phyloP scores from a whole-genome alignment of 441 rosid genomes.

The Bocquillonia castaneifolia region DNA sequence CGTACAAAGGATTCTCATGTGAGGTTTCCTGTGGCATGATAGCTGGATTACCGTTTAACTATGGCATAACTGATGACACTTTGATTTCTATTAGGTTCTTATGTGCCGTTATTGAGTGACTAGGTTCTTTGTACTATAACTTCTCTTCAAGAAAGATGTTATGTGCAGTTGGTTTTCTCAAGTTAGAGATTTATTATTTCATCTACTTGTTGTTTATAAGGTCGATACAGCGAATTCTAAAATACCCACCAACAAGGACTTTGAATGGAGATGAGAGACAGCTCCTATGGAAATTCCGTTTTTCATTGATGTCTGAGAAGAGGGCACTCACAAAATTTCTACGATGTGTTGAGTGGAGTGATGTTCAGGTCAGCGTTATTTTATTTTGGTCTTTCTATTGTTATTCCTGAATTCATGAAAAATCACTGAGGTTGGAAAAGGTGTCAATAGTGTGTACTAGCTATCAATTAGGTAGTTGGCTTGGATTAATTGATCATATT shows the following conservation, averaged over 20 bases:
- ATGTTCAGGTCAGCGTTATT: slow-evolving; percentile 62
- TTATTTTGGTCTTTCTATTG: background rate
- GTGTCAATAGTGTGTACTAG: background rate
- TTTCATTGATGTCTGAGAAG: slow-evolving; percentile 92
- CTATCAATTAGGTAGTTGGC: background rate
- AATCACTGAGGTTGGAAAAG: background rate
- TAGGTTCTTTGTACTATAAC: slow-evolving; percentile 7
- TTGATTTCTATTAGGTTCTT: background rate
- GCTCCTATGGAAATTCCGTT: slow-evolving; percentile 95
- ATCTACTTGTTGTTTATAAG: slow-evolving; percentile 36
- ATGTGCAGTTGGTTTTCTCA: slow-evolving; percentile 18
- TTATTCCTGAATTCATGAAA: background rate
- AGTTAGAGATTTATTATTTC: slow-evolving; percentile 18
- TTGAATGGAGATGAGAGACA: slow-evolving; percentile 98
- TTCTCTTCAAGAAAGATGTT: background rate
- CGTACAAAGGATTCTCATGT: background rate
- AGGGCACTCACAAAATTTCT: slow-evolving; percentile 96
- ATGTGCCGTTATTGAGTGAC: slow-evolving; percentile 14
- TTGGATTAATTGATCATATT: background rate
- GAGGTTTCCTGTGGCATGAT: background rate
- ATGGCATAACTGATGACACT: slow-evolving; percentile 5
- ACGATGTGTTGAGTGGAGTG: slow-evolving; percentile 98
- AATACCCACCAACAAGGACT: slow-evolving; percentile 89
- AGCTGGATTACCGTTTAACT: background rate
- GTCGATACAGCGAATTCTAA: slow-evolving; percentile 79